Percentiles rank a stretch among this genome's conserved stretches.
phyloP scores from a whole-genome alignment of 1,139 yeast species.

The Blastobotrys illinoisensis region DNA sequence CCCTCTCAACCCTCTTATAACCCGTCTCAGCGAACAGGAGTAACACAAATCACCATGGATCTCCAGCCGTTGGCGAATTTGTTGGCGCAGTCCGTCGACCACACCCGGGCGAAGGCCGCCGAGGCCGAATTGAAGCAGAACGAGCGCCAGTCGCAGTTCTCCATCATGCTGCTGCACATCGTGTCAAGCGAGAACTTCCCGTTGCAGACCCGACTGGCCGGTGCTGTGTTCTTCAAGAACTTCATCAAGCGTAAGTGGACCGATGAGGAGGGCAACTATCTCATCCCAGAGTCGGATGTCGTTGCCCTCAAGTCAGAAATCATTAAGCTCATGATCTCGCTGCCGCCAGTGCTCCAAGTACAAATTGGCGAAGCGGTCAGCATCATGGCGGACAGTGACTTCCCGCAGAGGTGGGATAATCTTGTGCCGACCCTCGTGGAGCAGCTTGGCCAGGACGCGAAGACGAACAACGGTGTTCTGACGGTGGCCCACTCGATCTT shows the following conservation, averaged over 20 bases:
- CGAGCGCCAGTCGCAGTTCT: slow-evolving; percentile 68
- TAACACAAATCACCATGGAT: slow-evolving; percentile 3
- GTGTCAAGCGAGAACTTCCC: slow-evolving; percentile 60
- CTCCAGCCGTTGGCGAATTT: slow-evolving; percentile 17
- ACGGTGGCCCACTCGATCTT: slow-evolving; percentile 93
- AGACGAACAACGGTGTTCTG: slow-evolving; percentile 76
- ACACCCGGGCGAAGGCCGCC: slow-evolving; percentile 20
- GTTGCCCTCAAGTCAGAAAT: slow-evolving; percentile 67
- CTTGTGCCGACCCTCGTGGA: slow-evolving; percentile 68
- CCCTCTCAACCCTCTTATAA: not conserved
- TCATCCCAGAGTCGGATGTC: slow-evolving; percentile 58
- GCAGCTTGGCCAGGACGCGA: slow-evolving; percentile 62
- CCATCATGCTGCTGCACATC: slow-evolving; percentile 67
- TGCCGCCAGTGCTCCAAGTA: slow-evolving; percentile 71
- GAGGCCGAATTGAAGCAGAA: slow-evolving; percentile 27
- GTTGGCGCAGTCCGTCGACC: slow-evolving; percentile 20
- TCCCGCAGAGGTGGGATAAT: slow-evolving; percentile 83
- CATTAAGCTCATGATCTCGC: slow-evolving; percentile 71
- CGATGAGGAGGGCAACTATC: slow-evolving; percentile 78
- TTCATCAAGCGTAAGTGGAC: slow-evolving; percentile 81
- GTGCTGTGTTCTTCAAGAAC: slow-evolving; percentile 86
- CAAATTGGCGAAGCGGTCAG: slow-evolving; percentile 94
- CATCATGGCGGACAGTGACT: slow-evolving; percentile 90
- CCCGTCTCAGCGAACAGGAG: not conserved
- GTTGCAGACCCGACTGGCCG: slow-evolving; percentile 68